Evolutionary conservation across 1,284 basidiomycete genomes (phyloP).

Genomic region (Ganoderma multipileum): DNA sequence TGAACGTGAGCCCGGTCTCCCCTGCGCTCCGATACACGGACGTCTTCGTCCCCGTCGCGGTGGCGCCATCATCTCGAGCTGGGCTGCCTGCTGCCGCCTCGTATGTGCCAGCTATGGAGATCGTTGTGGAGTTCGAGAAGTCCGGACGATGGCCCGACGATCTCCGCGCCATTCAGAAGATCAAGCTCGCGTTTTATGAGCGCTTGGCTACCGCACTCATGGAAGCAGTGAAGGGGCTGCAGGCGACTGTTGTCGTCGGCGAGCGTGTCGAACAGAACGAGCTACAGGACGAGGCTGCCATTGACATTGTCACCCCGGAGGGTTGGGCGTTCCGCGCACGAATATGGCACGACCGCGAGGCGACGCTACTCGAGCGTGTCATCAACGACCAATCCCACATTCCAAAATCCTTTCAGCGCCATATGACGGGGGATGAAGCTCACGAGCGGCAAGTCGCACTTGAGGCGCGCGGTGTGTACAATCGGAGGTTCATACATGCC

Average conservation of each 20-base stretch:
- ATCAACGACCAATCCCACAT: conserved; percentile 51
- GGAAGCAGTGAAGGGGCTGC: conserved; percentile 55
- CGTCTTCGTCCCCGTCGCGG: conserved; percentile 76
- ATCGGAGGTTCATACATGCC: conserved; percentile 75
- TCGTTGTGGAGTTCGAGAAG: conserved; percentile 88
- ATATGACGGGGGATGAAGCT: conserved; percentile 43
- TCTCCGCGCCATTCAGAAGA: conserved; percentile 90
- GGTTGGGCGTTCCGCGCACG: conserved; percentile 90
- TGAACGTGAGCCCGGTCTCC: conserved; percentile 79
- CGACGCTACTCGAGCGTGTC: conserved; percentile 78
- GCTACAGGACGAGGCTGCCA: conserved; percentile 72
- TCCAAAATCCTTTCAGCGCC: conserved; percentile 47
- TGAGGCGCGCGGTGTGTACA: conserved; percentile 72
- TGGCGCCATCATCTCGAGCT: conserved; percentile 51
- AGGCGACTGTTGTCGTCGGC: conserved; percentile 65
- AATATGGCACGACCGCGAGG: conserved; percentile 92
- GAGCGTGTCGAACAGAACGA: conserved; percentile 55
- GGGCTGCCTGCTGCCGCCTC: conserved; percentile 63
- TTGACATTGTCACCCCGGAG: conserved; percentile 83
- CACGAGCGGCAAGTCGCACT: conserved; percentile 62
- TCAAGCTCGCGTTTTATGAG: conserved; percentile 94
- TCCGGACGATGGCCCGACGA: conserved; percentile 97
- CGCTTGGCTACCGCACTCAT: conserved; percentile 73
- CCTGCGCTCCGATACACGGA: conserved; percentile 85
- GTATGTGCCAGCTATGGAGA: conserved; percentile 73